Percentiles rank a stretch among this genome's conserved stretches.
Evolutionary conservation across 805 yeast species (phyloP).

Genomic region (Wickerhamiella galacta): DNA sequence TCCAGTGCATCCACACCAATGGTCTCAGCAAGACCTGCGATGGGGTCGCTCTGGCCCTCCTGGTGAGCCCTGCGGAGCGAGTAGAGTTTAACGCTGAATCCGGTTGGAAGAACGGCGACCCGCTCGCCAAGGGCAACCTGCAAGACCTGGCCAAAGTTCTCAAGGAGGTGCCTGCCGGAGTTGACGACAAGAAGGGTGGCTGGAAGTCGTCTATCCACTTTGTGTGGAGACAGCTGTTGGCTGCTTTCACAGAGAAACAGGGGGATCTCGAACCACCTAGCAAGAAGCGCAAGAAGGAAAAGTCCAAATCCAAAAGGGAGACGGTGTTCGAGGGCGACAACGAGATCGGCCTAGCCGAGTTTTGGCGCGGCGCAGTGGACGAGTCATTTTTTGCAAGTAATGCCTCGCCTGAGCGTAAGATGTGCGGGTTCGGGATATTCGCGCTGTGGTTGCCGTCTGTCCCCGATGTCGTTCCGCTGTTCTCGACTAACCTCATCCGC

Average conservation of each 20-base stretch:
- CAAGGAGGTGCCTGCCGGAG: conserved; percentile 26
- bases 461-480: conserved; percentile 13
- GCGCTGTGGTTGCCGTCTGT: conserved; percentile 27
- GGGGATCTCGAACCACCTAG: conserved; percentile 16
- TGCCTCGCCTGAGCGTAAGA: conserved; percentile 74
- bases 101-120: conserved; percentile 59
- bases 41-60: conserved; percentile 57
- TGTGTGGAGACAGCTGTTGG: conserved; percentile 28
- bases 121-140: conserved; percentile 57
- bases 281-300: conserved; percentile 26
- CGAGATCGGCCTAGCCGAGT: conserved; percentile 34
- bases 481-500: conserved; percentile 41
- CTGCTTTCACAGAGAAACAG: conserved; percentile 18
- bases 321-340: conserved; percentile 17
- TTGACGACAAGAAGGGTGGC: conserved; percentile 11
- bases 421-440: conserved; percentile 68
- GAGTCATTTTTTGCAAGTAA: conserved; percentile 61
- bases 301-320: conserved; percentile 13
- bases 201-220: conserved; percentile 16
- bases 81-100: conserved; percentile 5
- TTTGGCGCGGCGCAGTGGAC: conserved; percentile 69
- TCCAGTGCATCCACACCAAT: conserved; percentile 32
- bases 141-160: conserved; percentile 43
- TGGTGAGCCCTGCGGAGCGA: conserved; percentile 26
- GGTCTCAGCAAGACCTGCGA: conserved; percentile 56